These are phyloP conservation scores for Rhodotorula paludigena DNA, from an alignment of 768 basidiomycete genomes.

Conservation along the genomic window DNA sequence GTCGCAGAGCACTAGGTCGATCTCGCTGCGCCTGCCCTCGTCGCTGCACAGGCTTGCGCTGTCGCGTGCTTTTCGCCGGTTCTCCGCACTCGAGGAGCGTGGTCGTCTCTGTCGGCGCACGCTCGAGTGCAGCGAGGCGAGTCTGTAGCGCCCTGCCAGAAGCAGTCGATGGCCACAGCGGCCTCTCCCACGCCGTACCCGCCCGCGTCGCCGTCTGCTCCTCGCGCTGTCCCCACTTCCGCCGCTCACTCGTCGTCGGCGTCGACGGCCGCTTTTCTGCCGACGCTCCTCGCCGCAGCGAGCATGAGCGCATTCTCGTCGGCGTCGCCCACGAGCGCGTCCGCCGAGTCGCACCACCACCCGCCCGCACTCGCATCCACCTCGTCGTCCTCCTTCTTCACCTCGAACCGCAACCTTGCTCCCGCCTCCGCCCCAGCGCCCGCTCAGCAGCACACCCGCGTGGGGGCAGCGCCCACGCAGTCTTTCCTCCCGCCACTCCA, in stretches of 20 bases:
- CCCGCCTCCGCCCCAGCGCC: not conserved
- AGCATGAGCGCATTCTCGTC: not conserved
- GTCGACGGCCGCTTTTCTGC: not conserved
- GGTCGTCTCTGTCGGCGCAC: too few relatives aligned
- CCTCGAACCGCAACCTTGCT: conserved; percentile 23
- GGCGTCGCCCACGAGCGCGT: not conserved
- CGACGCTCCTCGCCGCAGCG: not conserved
- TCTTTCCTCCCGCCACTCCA: conserved; percentile 3
- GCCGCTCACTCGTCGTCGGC: not conserved
- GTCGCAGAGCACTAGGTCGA: too few relatives aligned
- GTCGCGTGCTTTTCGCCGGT: too few relatives aligned
- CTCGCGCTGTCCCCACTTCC: not conserved
- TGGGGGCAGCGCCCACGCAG: not conserved
- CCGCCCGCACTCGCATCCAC: not conserved
- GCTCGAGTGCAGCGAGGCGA: too few relatives aligned
- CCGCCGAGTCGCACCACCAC: not conserved
- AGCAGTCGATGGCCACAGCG: too few relatives aligned
- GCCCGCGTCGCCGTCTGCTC: not conserved
- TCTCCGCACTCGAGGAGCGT: too few relatives aligned
- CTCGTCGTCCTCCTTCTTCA: conserved; percentile 13
- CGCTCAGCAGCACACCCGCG: too few relatives aligned
- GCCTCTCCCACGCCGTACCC: too few relatives aligned
- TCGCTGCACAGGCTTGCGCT: too few relatives aligned
- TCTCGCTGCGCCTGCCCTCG: too few relatives aligned
- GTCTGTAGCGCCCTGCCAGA: too few relatives aligned